Conservation (phyloP, 2,329 filamentous ascomycete species). For the Sporothrix phasma region DNA sequence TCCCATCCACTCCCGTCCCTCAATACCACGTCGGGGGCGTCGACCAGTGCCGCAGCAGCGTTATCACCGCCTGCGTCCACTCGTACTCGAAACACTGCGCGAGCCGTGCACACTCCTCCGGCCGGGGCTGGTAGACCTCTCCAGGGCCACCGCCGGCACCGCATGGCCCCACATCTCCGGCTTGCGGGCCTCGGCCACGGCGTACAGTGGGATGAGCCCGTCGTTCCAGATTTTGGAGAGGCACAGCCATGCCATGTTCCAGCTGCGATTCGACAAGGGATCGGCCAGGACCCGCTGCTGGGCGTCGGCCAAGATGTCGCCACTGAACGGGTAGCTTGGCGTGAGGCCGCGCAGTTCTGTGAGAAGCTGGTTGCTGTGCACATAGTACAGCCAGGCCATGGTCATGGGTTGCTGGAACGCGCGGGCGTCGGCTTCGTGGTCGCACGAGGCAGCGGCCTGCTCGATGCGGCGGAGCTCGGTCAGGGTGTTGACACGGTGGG, state of each 20-base stretch:
- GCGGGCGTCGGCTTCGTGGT: conserved; percentile 48
- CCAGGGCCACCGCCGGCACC: background rate
- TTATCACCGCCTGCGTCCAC: conserved; percentile 54
- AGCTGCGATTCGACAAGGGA: conserved; percentile 56
- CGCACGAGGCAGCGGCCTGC: conserved; percentile 48
- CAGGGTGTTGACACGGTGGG: conserved; percentile 63
- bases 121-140: conserved; percentile 35
- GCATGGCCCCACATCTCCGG: conserved; percentile 57
- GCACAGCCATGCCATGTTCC: conserved; percentile 68
- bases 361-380: conserved; percentile 58
- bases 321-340: conserved; percentile 56
- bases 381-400: conserved; percentile 60
- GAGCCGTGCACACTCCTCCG: conserved; percentile 48
- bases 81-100: conserved; percentile 54
- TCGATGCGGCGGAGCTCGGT: conserved; percentile 64
- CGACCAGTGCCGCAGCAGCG: conserved; percentile 61
- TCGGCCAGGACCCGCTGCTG: conserved; percentile 54
- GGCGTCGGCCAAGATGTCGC: conserved; percentile 54
- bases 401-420: conserved; percentile 56
- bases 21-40: conserved; percentile 38
- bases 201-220: conserved; percentile 49
- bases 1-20: background rate
- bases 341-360: conserved; percentile 61
- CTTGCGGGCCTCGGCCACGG: conserved; percentile 48
- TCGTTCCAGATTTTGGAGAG: conserved; percentile 54